Evolutionary conservation across 1,139 yeast genomes (phyloP), one percentile per base, ranked within the genome.

Genomic region (Ashbya aceris): DNA sequence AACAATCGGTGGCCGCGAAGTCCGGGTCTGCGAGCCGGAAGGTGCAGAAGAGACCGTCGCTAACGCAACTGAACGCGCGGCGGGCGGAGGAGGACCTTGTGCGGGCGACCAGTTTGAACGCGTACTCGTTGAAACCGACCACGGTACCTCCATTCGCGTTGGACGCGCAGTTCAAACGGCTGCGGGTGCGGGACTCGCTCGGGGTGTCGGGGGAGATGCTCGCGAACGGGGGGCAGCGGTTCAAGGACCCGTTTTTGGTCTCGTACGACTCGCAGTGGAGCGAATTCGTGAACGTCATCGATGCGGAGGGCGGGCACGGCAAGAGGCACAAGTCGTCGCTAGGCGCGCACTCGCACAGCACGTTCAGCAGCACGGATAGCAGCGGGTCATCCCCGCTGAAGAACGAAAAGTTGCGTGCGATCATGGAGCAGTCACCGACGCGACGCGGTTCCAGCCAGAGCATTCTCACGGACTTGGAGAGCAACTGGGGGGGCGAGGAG

Each of bases 401-500:
- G 14, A 23, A n/a, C 13, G 37, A 34, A 8, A 34, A 34, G 37
- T 10, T 34, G 27, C 27, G 37, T 6, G 37, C 37, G 27, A 34
- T 34, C 11, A 20, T 7, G 14, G 29, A 34, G 29, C 37, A 34
- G 6, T n/a, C 29, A 4, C 29, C 29, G 29, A 34, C 20, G 13
- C n/a, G 37, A 17, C 23, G 23, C 4, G 11, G 29, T 4, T 34
- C 37, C n/a, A 34, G 29, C 29, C 29, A n/a, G n/a, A 23, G 37
- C 37, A 20, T 34, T 5, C 37, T 34, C 29, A 34, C 37, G 4
- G 66, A 69, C 40, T 54, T 73, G 38, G 58, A 64, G 38, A 75
- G 74, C 1, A 60, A 69, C 10, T 83, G 91, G 91, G 80, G 80
- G 30, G 93, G 91, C 27, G 85, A 74, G 47, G 76, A 74, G 44